phyloP scores from a whole-genome alignment of 2,329 filamentous ascomycete genomes.

The Neofusicoccum parvum region DNA sequence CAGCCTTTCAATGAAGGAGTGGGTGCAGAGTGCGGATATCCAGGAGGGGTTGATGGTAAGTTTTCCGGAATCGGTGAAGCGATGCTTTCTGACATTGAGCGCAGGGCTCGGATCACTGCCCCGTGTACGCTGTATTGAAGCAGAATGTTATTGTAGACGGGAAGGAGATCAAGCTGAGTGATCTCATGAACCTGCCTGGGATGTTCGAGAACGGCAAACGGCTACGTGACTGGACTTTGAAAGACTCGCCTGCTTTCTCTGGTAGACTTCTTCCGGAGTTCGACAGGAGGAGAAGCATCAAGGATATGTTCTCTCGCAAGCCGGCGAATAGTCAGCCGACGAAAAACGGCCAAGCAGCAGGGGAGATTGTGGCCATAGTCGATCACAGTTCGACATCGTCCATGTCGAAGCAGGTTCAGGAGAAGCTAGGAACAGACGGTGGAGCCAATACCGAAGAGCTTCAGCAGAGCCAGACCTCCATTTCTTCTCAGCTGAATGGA shows the following conservation, averaged over 20 bases:
- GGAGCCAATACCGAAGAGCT: neutral
- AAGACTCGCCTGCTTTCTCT: conserved; percentile 72
- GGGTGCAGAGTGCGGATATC: conserved; percentile 81
- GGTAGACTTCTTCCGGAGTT: conserved; percentile 88
- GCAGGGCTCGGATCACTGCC: conserved; percentile 90
- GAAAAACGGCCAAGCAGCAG: conserved; percentile 9
- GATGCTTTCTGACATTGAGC: neutral
- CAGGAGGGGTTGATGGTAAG: conserved; percentile 80
- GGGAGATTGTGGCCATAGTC: neutral
- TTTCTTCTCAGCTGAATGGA: neutral
- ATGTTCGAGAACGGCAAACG: conserved; percentile 70
- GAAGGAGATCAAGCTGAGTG: conserved; percentile 58
- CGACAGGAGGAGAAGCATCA: conserved; percentile 79
- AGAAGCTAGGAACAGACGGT: neutral
- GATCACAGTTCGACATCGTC: neutral
- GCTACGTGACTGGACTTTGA: conserved; percentile 65
- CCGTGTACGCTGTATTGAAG: conserved; percentile 77
- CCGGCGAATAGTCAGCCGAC: conserved; percentile 21
- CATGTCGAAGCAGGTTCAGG: neutral
- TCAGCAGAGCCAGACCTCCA: neutral
- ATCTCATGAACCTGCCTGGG: conserved; percentile 76
- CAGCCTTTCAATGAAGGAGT: conserved; percentile 73
- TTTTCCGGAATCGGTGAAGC: neutral
- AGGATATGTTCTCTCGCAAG: conserved; percentile 78
- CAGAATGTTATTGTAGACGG: conserved; percentile 60